Evolutionary conservation across 1,139 yeast genomes (phyloP).

Genomic region (Wickerhamomyces sp.): DNA sequence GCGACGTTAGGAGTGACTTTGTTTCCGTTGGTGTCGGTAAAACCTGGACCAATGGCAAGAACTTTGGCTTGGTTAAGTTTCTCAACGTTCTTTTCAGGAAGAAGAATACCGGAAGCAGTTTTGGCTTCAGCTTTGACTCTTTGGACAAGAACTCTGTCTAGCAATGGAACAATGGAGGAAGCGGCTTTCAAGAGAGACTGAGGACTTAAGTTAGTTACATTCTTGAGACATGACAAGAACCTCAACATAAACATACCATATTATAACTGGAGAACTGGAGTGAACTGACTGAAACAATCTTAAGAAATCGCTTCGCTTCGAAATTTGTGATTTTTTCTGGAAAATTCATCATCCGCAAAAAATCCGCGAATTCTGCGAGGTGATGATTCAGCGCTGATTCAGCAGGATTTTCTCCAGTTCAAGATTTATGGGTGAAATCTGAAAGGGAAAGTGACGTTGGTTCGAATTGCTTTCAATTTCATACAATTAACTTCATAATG

Average conservation of each 20-base stretch:
- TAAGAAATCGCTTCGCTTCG: too few species aligned
- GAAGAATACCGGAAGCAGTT: constrained; percentile 91
- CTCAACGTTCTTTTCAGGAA: constrained; percentile 95
- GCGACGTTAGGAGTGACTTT: constrained; percentile 67
- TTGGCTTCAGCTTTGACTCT: constrained; percentile 87
- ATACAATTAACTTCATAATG: too few species aligned
- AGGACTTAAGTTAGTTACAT: too few species aligned
- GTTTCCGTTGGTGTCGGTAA: constrained; percentile 63
- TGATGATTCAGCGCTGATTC: too few species aligned
- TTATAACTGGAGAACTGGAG: too few species aligned
- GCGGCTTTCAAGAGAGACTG: constrained; percentile 70
- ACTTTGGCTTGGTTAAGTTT: constrained; percentile 83
- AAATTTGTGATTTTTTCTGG: background rate
- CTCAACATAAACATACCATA: too few species aligned
- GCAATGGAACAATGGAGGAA: constrained; percentile 82
- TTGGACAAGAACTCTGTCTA: constrained; percentile 94
- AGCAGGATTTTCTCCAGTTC: background rate
- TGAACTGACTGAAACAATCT: too few species aligned
- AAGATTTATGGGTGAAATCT: constrained; percentile 1
- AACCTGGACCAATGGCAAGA: constrained; percentile 82
- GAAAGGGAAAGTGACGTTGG: too few species aligned
- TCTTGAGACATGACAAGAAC: too few species aligned
- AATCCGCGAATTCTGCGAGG: too few species aligned
- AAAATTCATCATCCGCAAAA: constrained; percentile 1
- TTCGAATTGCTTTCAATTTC: too few species aligned